These are phyloP conservation scores for Amylostereum chailletii DNA, from an alignment of 1,284 basidiomycete genomes.

Conservation along the genomic window DNA sequence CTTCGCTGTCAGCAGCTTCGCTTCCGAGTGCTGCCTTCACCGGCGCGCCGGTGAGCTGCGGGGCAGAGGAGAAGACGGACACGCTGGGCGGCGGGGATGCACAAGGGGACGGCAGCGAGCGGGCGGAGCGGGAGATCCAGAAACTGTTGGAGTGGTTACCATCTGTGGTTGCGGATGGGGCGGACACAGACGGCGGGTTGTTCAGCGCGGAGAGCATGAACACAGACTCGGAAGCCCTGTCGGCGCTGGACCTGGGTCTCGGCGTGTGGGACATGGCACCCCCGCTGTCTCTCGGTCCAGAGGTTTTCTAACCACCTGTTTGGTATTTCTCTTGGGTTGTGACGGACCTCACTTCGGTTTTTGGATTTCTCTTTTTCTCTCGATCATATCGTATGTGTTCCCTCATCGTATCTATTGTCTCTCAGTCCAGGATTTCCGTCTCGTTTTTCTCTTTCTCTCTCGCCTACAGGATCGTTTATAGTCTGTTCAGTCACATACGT, in stretches of 20 bases:
- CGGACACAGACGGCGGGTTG: slow-evolving; percentile 13
- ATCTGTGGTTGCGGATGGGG: slow-evolving; percentile 16
- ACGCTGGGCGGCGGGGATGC: slow-evolving; percentile 6
- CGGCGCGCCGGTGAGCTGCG: slow-evolving; percentile 13
- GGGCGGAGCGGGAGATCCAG: slow-evolving; percentile 52
- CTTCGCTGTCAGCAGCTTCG: slow-evolving; percentile 26
- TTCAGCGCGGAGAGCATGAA: slow-evolving; percentile 8
- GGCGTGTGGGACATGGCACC: slow-evolving; percentile 22
- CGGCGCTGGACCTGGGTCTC: slow-evolving; percentile 27
- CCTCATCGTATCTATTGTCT: slow-evolving; percentile 12
- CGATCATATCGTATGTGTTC: slow-evolving; percentile 10
- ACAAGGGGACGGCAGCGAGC: slow-evolving; percentile 20
- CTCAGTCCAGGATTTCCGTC: slow-evolving; percentile 8
- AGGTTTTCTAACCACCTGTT: slow-evolving; percentile 9
- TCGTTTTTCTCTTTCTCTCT: slow-evolving; percentile 11
- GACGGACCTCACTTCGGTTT: slow-evolving; percentile 11
- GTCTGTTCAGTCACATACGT: slow-evolving; percentile 3
- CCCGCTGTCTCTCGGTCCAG: slow-evolving; percentile 17
- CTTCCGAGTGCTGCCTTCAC: slow-evolving; percentile 19
- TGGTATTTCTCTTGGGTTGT: slow-evolving; percentile 7
- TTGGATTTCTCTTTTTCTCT: slow-evolving; percentile 15
- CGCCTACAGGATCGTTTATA: slow-evolving; percentile 5
- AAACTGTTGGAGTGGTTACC: slow-evolving; percentile 46
- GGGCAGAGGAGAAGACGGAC: slow-evolving; percentile 6
- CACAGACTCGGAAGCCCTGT: slow-evolving; percentile 26